Conservation (phyloP, 2,329 filamentous ascomycete genomes). For the Aspergillaceae sp. region DNA sequence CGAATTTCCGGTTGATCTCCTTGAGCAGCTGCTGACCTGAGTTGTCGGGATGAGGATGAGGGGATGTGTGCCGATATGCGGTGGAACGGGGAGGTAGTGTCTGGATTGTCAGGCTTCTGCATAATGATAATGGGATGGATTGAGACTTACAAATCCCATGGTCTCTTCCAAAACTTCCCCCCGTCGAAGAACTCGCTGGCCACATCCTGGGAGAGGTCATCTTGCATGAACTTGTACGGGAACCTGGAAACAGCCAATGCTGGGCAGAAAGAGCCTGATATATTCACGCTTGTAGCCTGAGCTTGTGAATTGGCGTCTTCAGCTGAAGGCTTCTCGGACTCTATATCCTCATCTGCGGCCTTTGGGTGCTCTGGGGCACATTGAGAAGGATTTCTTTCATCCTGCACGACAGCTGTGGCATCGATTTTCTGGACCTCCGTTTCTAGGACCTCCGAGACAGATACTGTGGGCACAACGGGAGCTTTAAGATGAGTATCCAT, state of each 20-base stretch:
- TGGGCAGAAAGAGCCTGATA: slow-evolving; percentile 30
- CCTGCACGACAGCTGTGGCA: not conserved
- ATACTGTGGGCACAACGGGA: not conserved
- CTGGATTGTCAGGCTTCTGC: slow-evolving; percentile 31
- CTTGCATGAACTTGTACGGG: slow-evolving; percentile 35
- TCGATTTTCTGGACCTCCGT: not conserved
- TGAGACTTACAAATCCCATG: slow-evolving; percentile 67
- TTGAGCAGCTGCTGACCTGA: slow-evolving; percentile 59
- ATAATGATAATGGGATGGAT: not conserved
- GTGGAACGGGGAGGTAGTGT: slow-evolving; percentile 57
- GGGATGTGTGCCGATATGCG: slow-evolving; percentile 40
- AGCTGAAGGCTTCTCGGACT: not conserved
- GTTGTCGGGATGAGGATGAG: slow-evolving; percentile 58
- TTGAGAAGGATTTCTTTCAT: too few species aligned
- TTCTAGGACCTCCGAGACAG: not conserved
- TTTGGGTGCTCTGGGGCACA: too few species aligned
- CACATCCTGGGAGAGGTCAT: slow-evolving; percentile 23
- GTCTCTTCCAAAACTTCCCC: slow-evolving; percentile 43
- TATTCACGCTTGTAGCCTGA: slow-evolving; percentile 1
- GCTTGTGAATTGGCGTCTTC: not conserved
- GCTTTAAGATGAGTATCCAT: slow-evolving; percentile 13
- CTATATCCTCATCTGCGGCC: too few species aligned
- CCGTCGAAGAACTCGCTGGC: slow-evolving; percentile 32
- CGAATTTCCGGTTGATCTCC: slow-evolving; percentile 51
- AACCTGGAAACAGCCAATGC: slow-evolving; percentile 32